Evolutionary conservation across 768 basidiomycete genomes (phyloP).

Genomic region (Termitomyces sp.): DNA sequence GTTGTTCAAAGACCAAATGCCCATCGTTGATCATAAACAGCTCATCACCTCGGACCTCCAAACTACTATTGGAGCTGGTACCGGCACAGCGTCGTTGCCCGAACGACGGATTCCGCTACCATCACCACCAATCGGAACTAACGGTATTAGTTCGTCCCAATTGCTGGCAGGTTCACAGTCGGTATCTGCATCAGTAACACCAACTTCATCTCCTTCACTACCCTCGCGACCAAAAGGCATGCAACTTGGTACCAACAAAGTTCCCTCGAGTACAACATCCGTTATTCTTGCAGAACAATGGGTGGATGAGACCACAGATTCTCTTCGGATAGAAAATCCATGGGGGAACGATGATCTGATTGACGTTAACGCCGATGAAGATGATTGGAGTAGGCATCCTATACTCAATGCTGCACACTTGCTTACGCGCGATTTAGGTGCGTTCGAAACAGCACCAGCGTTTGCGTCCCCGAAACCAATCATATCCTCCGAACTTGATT

Average conservation of each 20-base stretch:
- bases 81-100: slow-evolving; percentile 14
- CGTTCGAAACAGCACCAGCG: slow-evolving; percentile 58
- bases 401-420: background rate
- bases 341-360: slow-evolving; percentile 84
- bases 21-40: slow-evolving; percentile 29
- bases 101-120: slow-evolving; percentile 42
- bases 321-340: slow-evolving; percentile 39
- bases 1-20: background rate
- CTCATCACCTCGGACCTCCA: slow-evolving; percentile 72
- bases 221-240: slow-evolving; percentile 50
- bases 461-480: slow-evolving; percentile 17
- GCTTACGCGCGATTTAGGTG: slow-evolving; percentile 36
- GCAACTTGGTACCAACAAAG: slow-evolving; percentile 62
- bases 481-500: background rate
- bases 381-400: slow-evolving; percentile 83
- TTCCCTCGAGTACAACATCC: slow-evolving; percentile 26
- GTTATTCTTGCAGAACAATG: slow-evolving; percentile 46
- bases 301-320: slow-evolving; percentile 49
- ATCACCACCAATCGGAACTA: slow-evolving; percentile 24
- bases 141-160: slow-evolving; percentile 3
- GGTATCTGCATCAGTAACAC: slow-evolving; percentile 6
- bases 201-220: slow-evolving; percentile 10
- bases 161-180: background rate
- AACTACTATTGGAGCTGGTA: slow-evolving; percentile 47
- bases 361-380: slow-evolving; percentile 89